These are phyloP conservation scores for Amauroascus verrucosus DNA, from an alignment of 2,329 filamentous ascomycete genomes.

Conservation along the genomic window DNA sequence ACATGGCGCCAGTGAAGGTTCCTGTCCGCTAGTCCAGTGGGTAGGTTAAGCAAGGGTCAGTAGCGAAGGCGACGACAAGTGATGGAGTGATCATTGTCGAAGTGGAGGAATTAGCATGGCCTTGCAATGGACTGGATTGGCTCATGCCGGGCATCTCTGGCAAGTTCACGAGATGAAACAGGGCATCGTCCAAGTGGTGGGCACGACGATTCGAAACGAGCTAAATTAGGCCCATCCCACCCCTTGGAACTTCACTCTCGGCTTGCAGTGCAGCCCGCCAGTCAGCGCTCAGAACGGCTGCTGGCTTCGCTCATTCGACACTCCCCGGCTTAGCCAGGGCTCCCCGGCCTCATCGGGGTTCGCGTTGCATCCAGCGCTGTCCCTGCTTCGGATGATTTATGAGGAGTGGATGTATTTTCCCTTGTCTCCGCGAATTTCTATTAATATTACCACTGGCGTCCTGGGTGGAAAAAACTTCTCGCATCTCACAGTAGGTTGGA, in stretches of 20 bases:
- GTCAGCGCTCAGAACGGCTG: neutral
- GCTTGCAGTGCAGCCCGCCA: neutral
- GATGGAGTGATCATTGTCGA: too few relatives aligned
- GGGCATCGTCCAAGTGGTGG: neutral
- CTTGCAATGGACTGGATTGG: too few relatives aligned
- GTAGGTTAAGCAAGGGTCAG: neutral
- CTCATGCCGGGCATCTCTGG: neutral
- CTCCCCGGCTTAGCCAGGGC: neutral
- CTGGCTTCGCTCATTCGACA: neutral
- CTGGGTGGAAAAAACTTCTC: too few relatives aligned
- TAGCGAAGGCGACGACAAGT: neutral
- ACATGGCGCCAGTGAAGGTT: neutral
- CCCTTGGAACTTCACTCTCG: neutral
- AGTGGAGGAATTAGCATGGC: too few relatives aligned
- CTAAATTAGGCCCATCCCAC: neutral
- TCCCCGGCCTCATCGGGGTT: neutral
- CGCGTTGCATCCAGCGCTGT: neutral
- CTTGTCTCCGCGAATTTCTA: neutral
- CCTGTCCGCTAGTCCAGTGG: too few relatives aligned
- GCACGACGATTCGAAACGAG: conserved; percentile 9
- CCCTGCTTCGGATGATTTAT: neutral
- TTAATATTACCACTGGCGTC: neutral
- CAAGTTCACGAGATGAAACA: conserved; percentile 5
- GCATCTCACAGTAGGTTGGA: too few relatives aligned
- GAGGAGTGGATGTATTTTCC: neutral